These are phyloP conservation scores for Hypoxylon sp. DNA, from an alignment of 2,329 filamentous ascomycete species.

Conservation along the genomic window DNA sequence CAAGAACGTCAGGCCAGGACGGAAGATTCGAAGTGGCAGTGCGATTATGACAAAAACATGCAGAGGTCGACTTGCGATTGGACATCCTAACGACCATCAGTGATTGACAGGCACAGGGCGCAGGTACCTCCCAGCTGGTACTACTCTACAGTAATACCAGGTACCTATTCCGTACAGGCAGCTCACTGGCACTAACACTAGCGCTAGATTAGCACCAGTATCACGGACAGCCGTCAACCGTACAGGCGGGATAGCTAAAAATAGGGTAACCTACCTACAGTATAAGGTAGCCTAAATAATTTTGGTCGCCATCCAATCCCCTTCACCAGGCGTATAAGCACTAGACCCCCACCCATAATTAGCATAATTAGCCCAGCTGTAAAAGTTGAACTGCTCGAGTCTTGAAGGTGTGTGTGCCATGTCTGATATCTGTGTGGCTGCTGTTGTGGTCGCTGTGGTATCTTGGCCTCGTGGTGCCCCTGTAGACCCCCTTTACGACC, in stretches of 20 bases:
- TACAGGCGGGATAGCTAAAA: constrained; percentile 11
- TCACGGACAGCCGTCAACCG: background rate
- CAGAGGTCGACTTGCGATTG: background rate
- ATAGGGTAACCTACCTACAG: background rate
- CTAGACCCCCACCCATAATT: constrained; percentile 24
- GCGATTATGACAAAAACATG: constrained; percentile 17
- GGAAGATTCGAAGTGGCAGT: constrained; percentile 24
- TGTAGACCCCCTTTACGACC: constrained; percentile 2
- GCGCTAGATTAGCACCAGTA: background rate
- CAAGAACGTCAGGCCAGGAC: background rate
- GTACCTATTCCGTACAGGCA: background rate
- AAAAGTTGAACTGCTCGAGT: background rate
- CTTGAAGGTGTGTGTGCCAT: constrained; percentile 4
- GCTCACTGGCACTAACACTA: background rate
- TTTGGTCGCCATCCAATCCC: constrained; percentile 7
- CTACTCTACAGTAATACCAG: background rate
- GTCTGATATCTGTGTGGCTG: background rate
- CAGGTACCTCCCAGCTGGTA: background rate
- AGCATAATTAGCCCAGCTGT: constrained; percentile 8
- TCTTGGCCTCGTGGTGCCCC: constrained; percentile 33
- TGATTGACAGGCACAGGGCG: constrained; percentile 3
- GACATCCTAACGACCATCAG: background rate
- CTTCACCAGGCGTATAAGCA: constrained; percentile 19
- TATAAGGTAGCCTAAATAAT: constrained; percentile 21
- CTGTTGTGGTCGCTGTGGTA: background rate